Conservation (phyloP, 768 basidiomycete species). For the Dentipellis sp. region DNA sequence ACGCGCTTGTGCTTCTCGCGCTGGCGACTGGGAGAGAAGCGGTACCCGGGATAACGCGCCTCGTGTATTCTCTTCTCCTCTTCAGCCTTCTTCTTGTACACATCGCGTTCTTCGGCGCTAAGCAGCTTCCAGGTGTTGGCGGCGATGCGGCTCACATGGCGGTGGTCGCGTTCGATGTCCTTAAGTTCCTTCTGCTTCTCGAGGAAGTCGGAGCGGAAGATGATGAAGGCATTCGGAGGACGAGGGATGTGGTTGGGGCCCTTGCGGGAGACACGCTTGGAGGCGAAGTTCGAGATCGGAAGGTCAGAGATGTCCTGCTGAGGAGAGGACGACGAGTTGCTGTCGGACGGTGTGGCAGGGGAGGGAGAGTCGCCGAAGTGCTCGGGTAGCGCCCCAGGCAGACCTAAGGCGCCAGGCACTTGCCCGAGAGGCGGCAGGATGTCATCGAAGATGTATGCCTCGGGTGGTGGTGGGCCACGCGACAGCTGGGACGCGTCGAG, state of each 20-base stretch:
- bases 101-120: conserved; percentile 10
- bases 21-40: conserved; percentile 9
- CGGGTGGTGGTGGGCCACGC: too few species aligned
- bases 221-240: conserved; percentile 18
- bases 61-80: conserved; percentile 16
- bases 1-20: conserved; percentile 3
- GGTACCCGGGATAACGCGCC: conserved; percentile 17
- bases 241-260: conserved; percentile 12
- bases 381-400: not conserved
- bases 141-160: conserved; percentile 16
- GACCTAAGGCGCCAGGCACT: too few species aligned
- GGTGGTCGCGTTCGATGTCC: conserved; percentile 16
- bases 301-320: not conserved
- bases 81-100: conserved; percentile 16
- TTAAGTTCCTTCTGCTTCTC: conserved; percentile 8
- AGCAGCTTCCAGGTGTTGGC: conserved; percentile 18
- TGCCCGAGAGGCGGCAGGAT: too few species aligned
- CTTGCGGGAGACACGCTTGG: conserved; percentile 1
- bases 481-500: too few species aligned
- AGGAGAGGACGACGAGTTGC: not conserved
- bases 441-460: too few species aligned
- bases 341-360: not conserved
- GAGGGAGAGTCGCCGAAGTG: not conserved
- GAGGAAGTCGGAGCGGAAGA: conserved; percentile 22
- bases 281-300: not conserved